These are phyloP conservation scores for Fusarium sp. DNA, from an alignment of 2,329 filamentous ascomycete genomes.

Conservation along the genomic window DNA sequence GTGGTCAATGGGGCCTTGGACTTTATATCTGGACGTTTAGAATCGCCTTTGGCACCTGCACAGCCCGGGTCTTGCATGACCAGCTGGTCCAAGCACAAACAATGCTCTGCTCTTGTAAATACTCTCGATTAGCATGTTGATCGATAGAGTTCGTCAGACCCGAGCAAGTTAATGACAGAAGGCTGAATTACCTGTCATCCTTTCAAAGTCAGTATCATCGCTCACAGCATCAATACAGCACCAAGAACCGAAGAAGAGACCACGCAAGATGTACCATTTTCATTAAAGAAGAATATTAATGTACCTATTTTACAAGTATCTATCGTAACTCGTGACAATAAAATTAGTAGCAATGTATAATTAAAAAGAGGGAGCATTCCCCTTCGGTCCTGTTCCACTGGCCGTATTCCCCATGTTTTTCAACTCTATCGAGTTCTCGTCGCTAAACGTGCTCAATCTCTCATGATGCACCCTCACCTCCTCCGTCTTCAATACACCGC, in stretches of 20 bases:
- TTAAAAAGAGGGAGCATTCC: not conserved
- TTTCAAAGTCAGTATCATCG: not conserved
- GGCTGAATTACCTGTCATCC: not conserved
- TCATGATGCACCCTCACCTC: constrained; percentile 46
- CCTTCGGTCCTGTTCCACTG: not conserved
- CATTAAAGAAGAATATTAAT: not conserved
- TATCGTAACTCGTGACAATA: not conserved
- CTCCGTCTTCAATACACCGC: constrained; percentile 48
- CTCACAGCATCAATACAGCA: not conserved
- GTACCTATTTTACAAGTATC: not conserved
- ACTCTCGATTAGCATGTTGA: not conserved
- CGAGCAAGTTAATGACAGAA: not conserved
- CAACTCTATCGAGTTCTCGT: constrained; percentile 40
- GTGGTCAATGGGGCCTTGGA: not conserved
- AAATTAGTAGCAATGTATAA: not conserved
- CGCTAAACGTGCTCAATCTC: constrained; percentile 31
- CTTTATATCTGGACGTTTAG: not conserved
- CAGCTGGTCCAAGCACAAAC: not conserved
- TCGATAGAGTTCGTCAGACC: not conserved
- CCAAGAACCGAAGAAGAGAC: not conserved
- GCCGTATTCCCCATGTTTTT: constrained; percentile 10
- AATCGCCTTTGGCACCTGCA: too few relatives aligned
- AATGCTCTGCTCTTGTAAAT: not conserved
- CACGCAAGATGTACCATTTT: not conserved
- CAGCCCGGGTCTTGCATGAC: not conserved